These are phyloP conservation scores for Leccinellum luteum DNA, from an alignment of 768 basidiomycete species.

Conservation along the genomic window DNA sequence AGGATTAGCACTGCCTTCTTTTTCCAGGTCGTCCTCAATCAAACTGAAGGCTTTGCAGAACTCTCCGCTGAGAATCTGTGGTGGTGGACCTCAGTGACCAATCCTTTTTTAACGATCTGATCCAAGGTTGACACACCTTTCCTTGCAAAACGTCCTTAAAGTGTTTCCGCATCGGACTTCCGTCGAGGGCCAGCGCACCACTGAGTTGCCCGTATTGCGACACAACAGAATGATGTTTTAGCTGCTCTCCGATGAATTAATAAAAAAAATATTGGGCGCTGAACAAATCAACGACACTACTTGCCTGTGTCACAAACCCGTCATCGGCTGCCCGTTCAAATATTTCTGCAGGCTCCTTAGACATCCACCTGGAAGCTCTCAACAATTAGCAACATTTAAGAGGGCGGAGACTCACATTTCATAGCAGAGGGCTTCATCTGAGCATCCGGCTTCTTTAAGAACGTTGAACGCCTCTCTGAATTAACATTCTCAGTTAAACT, in stretches of 20 bases:
- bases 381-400: background rate
- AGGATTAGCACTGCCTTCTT: constrained; percentile 53
- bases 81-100: background rate
- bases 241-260: constrained; percentile 29
- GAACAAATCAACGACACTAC: background rate
- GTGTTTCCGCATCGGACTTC: constrained; percentile 45
- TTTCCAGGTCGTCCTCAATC: constrained; percentile 56
- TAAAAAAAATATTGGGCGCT: background rate
- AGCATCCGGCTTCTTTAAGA: constrained; percentile 62
- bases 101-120: background rate
- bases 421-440: constrained; percentile 64
- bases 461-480: constrained; percentile 59
- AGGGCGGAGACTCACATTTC: constrained; percentile 47
- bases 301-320: constrained; percentile 56
- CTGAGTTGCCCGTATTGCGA: constrained; percentile 64
- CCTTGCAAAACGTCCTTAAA: constrained; percentile 59
- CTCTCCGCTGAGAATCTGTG: constrained; percentile 56
- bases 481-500: background rate
- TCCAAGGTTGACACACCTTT: constrained; percentile 36
- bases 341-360: constrained; percentile 67
- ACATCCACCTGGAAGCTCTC: constrained; percentile 55
- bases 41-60: constrained; percentile 54
- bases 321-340: constrained; percentile 68
- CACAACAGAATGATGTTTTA: constrained; percentile 59
- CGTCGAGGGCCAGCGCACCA: constrained; percentile 55